Conservation (phyloP, 805 yeast genomes). For the Hanseniaspora jakobsenii region DNA sequence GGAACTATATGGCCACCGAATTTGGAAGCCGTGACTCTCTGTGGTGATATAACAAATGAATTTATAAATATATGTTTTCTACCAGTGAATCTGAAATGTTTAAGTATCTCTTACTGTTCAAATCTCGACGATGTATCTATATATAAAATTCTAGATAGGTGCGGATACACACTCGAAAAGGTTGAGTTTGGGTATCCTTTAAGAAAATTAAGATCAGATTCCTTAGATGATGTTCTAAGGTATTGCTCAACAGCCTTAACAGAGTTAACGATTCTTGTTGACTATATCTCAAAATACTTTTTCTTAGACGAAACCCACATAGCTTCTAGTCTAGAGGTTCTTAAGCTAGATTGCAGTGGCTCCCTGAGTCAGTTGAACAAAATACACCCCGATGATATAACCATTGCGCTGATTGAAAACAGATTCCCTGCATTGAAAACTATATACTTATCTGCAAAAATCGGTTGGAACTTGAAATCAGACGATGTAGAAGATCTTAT, state of each 20-base stretch:
- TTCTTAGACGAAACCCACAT: conserved; percentile 38
- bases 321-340: conserved; percentile 42
- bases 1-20: conserved; percentile 69
- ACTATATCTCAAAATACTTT: conserved; percentile 47
- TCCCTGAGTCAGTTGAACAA: conserved; percentile 72
- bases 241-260: conserved; percentile 59
- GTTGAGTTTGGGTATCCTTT: conserved; percentile 73
- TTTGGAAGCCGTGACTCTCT: conserved; percentile 56
- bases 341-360: conserved; percentile 76
- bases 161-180: conserved; percentile 54
- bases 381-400: conserved; percentile 77
- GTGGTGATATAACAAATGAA: conserved; percentile 82
- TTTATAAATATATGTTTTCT: conserved; percentile 60
- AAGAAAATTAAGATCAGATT: conserved; percentile 60
- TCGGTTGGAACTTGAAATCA: conserved; percentile 74
- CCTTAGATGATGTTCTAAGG: conserved; percentile 60
- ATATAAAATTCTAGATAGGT: conserved; percentile 44
- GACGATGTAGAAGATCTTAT: conserved; percentile 53
- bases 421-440: conserved; percentile 56
- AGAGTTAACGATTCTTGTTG: conserved; percentile 60
- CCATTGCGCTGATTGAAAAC: conserved; percentile 69
- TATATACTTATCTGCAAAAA: conserved; percentile 55
- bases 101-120: conserved; percentile 86
- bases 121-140: conserved; percentile 53
- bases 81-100: conserved; percentile 55